phyloP scores from a whole-genome alignment of 2,329 filamentous ascomycete species.

The Atkinsonella hypoxylon region DNA sequence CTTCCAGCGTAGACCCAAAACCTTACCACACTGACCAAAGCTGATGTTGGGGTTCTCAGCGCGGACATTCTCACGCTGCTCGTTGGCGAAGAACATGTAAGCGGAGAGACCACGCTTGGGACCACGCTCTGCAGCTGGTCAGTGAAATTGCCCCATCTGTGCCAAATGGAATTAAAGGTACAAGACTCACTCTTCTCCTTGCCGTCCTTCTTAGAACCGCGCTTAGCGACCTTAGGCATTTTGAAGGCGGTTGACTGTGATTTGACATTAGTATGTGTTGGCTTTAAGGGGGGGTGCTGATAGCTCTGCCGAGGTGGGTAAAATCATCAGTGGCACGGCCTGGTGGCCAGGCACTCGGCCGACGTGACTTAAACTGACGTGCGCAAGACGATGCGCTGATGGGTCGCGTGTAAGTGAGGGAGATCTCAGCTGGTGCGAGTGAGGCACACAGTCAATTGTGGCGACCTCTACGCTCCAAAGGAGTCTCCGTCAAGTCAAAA shows the following conservation, averaged over 20 bases:
- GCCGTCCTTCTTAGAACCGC: conserved; percentile 41
- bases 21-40: conserved; percentile 98
- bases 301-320: background rate
- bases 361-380: background rate
- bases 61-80: conserved; percentile 95
- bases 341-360: background rate
- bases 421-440: background rate
- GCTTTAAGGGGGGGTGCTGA: background rate
- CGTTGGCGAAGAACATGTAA: conserved; percentile 99
- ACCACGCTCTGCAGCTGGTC: conserved; percentile 30
- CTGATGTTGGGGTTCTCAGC: conserved; percentile 97
- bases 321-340: background rate
- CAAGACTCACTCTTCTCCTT: conserved; percentile 46
- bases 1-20: conserved; percentile 99
- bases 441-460: conserved; percentile 19
- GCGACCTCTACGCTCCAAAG: conserved; percentile 5
- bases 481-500: background rate
- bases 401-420: conserved; percentile 2
- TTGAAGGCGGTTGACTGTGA: conserved; percentile 24
- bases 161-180: background rate
- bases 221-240: conserved; percentile 49
- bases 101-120: conserved; percentile 98
- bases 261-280: conserved; percentile 7
- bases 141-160: conserved; percentile 23
- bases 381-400: background rate